Conservation (phyloP, 2,329 filamentous ascomycete genomes). For the Colletotrichum chrysophilum region DNA sequence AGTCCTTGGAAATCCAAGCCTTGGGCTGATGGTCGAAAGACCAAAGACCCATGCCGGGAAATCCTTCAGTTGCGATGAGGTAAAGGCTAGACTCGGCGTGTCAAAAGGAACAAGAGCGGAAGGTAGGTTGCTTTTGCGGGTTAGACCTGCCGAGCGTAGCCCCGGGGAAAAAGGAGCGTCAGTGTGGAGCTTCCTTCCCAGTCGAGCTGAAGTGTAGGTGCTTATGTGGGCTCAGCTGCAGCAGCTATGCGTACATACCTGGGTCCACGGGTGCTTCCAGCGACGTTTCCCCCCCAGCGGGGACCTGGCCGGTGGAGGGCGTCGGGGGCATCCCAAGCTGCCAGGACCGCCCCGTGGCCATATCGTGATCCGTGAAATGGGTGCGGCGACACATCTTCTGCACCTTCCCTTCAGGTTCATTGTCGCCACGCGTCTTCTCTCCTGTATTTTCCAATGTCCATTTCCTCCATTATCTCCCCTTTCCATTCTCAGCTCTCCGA, state of each 20-base stretch:
- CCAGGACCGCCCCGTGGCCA: conserved; percentile 1
- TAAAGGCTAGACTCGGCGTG: neutral
- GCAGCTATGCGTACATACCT: neutral
- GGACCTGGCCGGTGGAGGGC: neutral
- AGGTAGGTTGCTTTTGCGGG: neutral
- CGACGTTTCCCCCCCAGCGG: neutral
- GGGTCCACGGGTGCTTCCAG: neutral
- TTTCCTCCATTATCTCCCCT: neutral
- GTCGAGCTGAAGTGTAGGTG: neutral
- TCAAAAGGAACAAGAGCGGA: neutral
- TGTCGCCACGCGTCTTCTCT: conserved; percentile 20
- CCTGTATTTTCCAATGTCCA: neutral
- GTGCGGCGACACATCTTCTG: neutral
- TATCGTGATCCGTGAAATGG: conserved; percentile 18
- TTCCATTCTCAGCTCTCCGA: neutral
- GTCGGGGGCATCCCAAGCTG: neutral
- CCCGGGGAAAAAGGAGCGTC: neutral
- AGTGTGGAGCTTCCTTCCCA: conserved; percentile 4
- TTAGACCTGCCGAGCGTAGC: neutral
- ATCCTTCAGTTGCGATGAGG: neutral
- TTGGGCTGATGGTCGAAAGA: neutral
- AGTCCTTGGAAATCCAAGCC: neutral
- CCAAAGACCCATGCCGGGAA: neutral
- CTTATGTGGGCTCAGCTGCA: neutral
- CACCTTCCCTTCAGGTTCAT: neutral